Evolutionary conservation across 2,329 filamentous ascomycete genomes (phyloP).

Genomic region (Phialophora macrospora): DNA sequence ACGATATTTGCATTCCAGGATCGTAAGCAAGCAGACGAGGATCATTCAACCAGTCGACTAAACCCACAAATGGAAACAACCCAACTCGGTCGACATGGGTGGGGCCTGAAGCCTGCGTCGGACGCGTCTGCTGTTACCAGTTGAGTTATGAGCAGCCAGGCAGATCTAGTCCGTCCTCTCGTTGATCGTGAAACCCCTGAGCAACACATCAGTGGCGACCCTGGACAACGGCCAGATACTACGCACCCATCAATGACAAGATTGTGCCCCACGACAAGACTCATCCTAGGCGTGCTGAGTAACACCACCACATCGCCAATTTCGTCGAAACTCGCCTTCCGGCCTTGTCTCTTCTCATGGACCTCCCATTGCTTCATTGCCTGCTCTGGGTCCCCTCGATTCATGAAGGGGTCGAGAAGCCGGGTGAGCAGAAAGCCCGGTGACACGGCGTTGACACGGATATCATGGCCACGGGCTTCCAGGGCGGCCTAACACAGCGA

Average conservation of each 20-base stretch:
- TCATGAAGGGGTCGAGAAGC: slow-evolving; percentile 31
- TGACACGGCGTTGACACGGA: slow-evolving; percentile 24
- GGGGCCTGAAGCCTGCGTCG: background rate
- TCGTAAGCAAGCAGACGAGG: too few species aligned
- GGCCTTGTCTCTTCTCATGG: slow-evolving; percentile 32
- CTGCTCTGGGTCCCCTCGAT: slow-evolving; percentile 11
- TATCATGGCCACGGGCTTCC: slow-evolving; percentile 22
- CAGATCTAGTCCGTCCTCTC: slow-evolving; percentile 24
- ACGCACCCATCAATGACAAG: slow-evolving; percentile 34
- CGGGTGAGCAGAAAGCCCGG: slow-evolving; percentile 35
- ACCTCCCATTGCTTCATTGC: slow-evolving; percentile 24
- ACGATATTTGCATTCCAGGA: too few species aligned
- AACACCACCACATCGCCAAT: slow-evolving; percentile 35
- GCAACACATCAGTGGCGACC: background rate
- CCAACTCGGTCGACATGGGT: background rate
- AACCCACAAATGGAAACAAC: background rate
- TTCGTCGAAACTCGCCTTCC: slow-evolving; percentile 32
- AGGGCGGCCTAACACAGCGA: slow-evolving; percentile 22
- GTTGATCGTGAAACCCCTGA: slow-evolving; percentile 34
- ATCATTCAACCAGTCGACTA: background rate
- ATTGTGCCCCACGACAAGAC: slow-evolving; percentile 34
- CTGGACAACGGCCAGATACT: background rate
- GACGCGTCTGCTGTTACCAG: background rate
- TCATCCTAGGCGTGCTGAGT: slow-evolving; percentile 32
- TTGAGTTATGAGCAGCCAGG: background rate